Evolutionary conservation across 345 rosid genomes (phyloP), one percentile per base, ranked within the genome.

Genomic region (Noccaea caerulescens): DNA sequence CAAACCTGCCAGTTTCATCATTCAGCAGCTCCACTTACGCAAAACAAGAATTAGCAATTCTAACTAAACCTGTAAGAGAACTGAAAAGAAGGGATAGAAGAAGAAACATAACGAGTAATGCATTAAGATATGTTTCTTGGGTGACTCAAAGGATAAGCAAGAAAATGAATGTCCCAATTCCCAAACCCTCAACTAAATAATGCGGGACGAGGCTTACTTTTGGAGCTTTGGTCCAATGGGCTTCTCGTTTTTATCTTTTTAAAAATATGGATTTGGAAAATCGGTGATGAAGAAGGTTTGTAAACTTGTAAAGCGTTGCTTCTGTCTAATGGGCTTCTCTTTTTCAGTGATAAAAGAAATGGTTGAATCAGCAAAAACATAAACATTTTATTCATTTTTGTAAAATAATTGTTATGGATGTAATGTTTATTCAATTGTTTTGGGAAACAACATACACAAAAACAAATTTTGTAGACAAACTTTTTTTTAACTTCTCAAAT

Each of bases 211-310:
- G 30, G 30, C 30, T 27, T 27, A 0, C n/a, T 65, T 65, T 12
- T 41, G 32, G 61, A 53, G 3, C 30, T 53, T 50, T 11, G 44
- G 16, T 71, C 75, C 61, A 51, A 3, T 50, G 44, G 75, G 68
- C 68, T 71, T 60, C 37, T 37, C 7, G 20, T 58, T 7, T 34
- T 20, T 16, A 14, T 55, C 14, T 4, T 49, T 58, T 16, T 69
- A 0, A 2, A 25, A 11, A 10, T 8, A 45, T 14, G 25, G 55
- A 58, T 38, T 45, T 46, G 7, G 49, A 69, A 12, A 33, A 41
- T 5, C 34, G 33, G 25, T 10, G 11, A 51, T 23, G 34, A 6
- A 11, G 18, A 53, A 30, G 58, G 38, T 53, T 53, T 53, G 34
- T 23, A 37, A 13, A 13, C n/a, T 37, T 38, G 65, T 42, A 30